A percentile compares a stretch with the other conserved stretches of the same genome.
These are phyloP conservation scores for Viola odorata DNA, from an alignment of 345 rosid species.

Conservation along the genomic window DNA sequence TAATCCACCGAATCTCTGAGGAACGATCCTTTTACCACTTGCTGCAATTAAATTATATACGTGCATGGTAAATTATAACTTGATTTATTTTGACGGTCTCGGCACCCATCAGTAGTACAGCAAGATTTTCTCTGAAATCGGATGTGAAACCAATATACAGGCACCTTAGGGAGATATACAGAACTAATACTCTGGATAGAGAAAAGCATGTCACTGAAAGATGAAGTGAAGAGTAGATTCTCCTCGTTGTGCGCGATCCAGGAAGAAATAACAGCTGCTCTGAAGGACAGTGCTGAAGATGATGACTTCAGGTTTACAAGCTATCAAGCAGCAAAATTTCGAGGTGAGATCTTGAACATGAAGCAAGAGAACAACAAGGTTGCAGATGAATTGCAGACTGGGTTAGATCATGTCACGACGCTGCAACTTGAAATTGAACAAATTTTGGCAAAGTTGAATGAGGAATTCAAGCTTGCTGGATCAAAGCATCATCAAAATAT, in stretches of 20 bases:
- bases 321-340: slow-evolving; percentile 93
- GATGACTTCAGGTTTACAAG: slow-evolving; percentile 91
- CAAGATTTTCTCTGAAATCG: slow-evolving; percentile 44
- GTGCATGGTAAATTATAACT: too few relatives aligned
- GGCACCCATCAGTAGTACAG: too few relatives aligned
- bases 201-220: slow-evolving; percentile 47
- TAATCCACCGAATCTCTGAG: too few relatives aligned
- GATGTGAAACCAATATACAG: slow-evolving; percentile 66
- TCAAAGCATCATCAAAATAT: slow-evolving; percentile 29
- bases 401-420: slow-evolving; percentile 66
- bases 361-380: slow-evolving; percentile 97
- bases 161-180: slow-evolving; percentile 60
- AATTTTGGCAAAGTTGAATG: slow-evolving; percentile 47
- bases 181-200: slow-evolving; percentile 70
- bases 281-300: slow-evolving; percentile 71
- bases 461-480: slow-evolving; percentile 51
- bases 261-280: slow-evolving; percentile 57
- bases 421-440: slow-evolving; percentile 66
- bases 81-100: too few relatives aligned
- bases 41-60: too few relatives aligned
- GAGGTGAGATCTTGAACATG: slow-evolving; percentile 95
- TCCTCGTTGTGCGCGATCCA: slow-evolving; percentile 60
- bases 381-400: slow-evolving; percentile 86
- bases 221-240: slow-evolving; percentile 61
- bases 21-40: too few relatives aligned